Conservation (phyloP, 805 yeast species). For the Starmerella ratchasimensis region DNA sequence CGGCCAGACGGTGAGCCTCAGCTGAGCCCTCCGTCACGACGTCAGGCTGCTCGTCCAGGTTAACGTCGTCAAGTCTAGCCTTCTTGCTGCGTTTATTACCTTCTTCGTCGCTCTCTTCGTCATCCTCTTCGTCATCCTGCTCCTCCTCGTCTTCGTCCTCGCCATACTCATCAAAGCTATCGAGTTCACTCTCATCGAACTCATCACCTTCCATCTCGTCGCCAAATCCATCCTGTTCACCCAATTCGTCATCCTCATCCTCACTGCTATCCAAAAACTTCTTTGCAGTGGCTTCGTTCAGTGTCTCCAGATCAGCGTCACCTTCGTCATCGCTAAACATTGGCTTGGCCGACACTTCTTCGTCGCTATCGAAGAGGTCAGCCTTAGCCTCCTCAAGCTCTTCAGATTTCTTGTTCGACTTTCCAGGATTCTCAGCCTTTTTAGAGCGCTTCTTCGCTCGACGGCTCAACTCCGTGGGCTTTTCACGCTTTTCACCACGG, state of each 20-base stretch:
- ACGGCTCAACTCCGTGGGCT: conserved; percentile 20
- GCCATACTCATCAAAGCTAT: conserved; percentile 20
- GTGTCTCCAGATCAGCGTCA: conserved; percentile 39
- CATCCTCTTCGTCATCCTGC: conserved; percentile 15
- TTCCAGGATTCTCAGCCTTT: conserved; percentile 11
- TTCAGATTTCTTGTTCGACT: conserved; percentile 12
- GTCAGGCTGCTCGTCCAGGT: conserved; percentile 19
- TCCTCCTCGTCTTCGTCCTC: conserved; percentile 18
- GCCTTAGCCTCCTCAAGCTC: conserved; percentile 42
- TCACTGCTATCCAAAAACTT: conserved; percentile 18
- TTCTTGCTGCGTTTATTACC: conserved; percentile 14
- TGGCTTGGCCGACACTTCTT: conserved; percentile 38
- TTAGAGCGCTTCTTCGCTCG: conserved; percentile 22
- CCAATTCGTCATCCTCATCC: conserved; percentile 14
- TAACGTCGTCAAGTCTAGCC: conserved; percentile 21
- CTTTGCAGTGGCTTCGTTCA: conserved; percentile 22
- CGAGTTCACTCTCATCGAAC: conserved; percentile 15
- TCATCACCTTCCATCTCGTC: conserved; percentile 20
- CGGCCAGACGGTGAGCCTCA: conserved; percentile 34
- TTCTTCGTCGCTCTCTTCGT: conserved; percentile 16
- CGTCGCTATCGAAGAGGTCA: conserved; percentile 50
- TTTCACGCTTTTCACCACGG: conserved; percentile 26
- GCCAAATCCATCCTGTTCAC: conserved; percentile 14
- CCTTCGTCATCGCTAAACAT: conserved; percentile 69
- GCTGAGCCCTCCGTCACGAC: conserved; percentile 13